Percentiles rank a stretch among this genome's conserved stretches.
Conservation (phyloP, 176 grass and related monocot genomes). For the Miscanthus lutarioriparius region DNA sequence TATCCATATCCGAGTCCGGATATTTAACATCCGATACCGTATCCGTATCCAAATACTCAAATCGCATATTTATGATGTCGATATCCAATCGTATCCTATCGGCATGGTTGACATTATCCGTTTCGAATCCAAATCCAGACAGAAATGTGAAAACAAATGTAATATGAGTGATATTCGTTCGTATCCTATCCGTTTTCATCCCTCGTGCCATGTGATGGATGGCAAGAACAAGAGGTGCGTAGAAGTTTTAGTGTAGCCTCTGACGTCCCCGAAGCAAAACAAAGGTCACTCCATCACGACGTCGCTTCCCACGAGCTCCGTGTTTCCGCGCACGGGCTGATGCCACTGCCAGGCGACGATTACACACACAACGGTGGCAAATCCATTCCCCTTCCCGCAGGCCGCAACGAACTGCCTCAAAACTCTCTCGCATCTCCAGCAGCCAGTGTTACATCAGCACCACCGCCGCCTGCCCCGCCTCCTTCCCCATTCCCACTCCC, state of each 20-base stretch:
- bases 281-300: background rate
- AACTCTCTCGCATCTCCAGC: background rate
- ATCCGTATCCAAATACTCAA: too few relatives aligned
- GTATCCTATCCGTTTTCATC: too few relatives aligned
- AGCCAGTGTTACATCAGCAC: conserved; percentile 46
- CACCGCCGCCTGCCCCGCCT: background rate
- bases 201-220: too few relatives aligned
- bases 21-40: too few relatives aligned
- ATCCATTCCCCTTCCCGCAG: background rate
- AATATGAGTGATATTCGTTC: too few relatives aligned
- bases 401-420: conserved; percentile 14
- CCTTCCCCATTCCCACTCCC: background rate
- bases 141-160: too few relatives aligned
- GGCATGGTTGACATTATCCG: too few relatives aligned
- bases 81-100: too few relatives aligned
- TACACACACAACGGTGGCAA: background rate
- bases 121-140: too few relatives aligned
- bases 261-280: background rate
- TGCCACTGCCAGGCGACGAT: background rate
- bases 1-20: too few relatives aligned
- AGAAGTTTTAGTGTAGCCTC: background rate
- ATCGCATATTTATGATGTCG: too few relatives aligned
- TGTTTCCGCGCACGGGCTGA: background rate
- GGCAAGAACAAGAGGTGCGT: background rate
- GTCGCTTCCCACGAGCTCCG: too few relatives aligned